These are phyloP conservation scores for Phytophthora sansomeana DNA, from an alignment of 352 stramenopile genomes.

Conservation along the genomic window DNA sequence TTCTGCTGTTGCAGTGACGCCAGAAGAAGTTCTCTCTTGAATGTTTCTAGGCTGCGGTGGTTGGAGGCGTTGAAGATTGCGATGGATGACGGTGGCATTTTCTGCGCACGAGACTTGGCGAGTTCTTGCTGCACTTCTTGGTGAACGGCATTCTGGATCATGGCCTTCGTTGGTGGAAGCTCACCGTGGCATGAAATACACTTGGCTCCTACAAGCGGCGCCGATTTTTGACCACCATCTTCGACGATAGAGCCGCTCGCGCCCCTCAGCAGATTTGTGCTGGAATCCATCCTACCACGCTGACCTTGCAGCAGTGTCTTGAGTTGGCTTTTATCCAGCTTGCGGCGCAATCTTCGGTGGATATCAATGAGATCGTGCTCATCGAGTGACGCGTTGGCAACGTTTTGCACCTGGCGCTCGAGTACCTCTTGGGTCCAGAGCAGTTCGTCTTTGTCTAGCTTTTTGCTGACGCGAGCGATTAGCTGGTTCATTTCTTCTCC, in stretches of 20 bases:
- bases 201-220: conserved; percentile 56
- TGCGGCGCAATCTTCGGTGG: conserved; percentile 58
- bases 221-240: conserved; percentile 17
- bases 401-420: conserved; percentile 67
- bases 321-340: conserved; percentile 72
- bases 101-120: conserved; percentile 54
- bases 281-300: conserved; percentile 31
- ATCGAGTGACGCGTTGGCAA: conserved; percentile 70
- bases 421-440: conserved; percentile 80
- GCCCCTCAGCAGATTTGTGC: conserved; percentile 6
- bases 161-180: conserved; percentile 64
- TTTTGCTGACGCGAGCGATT: conserved; percentile 71
- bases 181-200: conserved; percentile 80
- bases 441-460: conserved; percentile 80
- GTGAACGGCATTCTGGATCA: conserved; percentile 64
- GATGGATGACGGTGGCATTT: conserved; percentile 22
- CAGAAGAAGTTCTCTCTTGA: conserved; percentile 74
- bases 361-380: conserved; percentile 73
- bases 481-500: conserved; percentile 72
- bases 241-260: conserved; percentile 24
- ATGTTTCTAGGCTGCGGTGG: conserved; percentile 68
- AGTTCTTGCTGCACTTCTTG: conserved; percentile 75
- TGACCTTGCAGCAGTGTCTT: conserved; percentile 62
- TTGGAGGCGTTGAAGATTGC: conserved; percentile 62
- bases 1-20: conserved; percentile 54